A percentile compares a stretch with the other conserved stretches of the same genome.
Evolutionary conservation across 1,139 yeast genomes (phyloP).

Genomic region (Pichia sp.): DNA sequence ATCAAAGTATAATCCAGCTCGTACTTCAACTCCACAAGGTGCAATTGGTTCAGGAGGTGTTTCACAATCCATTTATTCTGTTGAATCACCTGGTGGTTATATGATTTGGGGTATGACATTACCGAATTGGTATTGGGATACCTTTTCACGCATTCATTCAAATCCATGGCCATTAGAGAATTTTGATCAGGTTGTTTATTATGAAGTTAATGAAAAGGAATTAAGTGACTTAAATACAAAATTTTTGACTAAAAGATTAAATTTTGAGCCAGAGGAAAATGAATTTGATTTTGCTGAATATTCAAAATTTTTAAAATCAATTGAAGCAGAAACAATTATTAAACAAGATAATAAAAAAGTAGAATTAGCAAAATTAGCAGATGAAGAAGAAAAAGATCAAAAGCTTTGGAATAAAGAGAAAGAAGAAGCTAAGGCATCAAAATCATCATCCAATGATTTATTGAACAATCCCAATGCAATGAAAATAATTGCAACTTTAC

Average conservation of each 20-base stretch:
- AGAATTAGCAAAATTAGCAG: constrained; percentile 24
- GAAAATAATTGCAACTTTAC: constrained; percentile 29
- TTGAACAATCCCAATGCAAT: constrained; percentile 29
- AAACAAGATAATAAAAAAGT: constrained; percentile 22
- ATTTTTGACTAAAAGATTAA: constrained; percentile 29
- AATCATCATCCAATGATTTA: constrained; percentile 17
- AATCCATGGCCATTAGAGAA: constrained; percentile 34
- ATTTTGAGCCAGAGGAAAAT: constrained; percentile 25
- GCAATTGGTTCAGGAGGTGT: constrained; percentile 35
- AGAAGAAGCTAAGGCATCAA: constrained; percentile 24
- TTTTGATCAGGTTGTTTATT: constrained; percentile 35
- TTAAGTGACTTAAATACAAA: constrained; percentile 27
- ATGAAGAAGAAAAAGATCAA: constrained; percentile 26
- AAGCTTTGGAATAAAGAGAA: constrained; percentile 30
- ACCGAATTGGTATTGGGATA: constrained; percentile 36
- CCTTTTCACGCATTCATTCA: constrained; percentile 30
- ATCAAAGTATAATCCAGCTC: constrained; percentile 35
- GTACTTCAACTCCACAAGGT: constrained; percentile 36
- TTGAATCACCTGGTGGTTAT: constrained; percentile 38
- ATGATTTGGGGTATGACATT: constrained; percentile 37
- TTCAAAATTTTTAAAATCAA: constrained; percentile 25
- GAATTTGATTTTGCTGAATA: constrained; percentile 32
- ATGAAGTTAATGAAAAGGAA: constrained; percentile 33
- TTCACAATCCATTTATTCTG: constrained; percentile 33
- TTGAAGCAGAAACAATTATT: constrained; percentile 25